These are phyloP conservation scores for Sinapis alba DNA, from an alignment of 441 rosid species.

Conservation along the genomic window DNA sequence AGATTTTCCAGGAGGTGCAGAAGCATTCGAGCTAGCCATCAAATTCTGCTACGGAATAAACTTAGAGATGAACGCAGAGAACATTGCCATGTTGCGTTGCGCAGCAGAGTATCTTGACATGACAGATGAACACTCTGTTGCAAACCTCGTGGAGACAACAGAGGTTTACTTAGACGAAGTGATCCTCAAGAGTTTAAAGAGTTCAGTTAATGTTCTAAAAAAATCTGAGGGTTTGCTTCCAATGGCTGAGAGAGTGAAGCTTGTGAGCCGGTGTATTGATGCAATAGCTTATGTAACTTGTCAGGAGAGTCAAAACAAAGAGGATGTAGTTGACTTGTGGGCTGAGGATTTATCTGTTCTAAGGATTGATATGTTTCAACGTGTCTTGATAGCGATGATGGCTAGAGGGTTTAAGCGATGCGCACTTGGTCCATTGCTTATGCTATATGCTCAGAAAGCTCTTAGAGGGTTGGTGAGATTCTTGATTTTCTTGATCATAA, in stretches of 20 bases:
- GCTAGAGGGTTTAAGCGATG: conserved; percentile 59
- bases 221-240: conserved; percentile 49
- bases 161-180: conserved; percentile 66
- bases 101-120: conserved; percentile 66
- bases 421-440: conserved; percentile 62
- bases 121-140: conserved; percentile 62
- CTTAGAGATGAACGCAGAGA: conserved; percentile 62
- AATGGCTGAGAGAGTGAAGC: conserved; percentile 54
- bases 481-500: conserved; percentile 15
- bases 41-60: conserved; percentile 67
- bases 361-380: conserved; percentile 57
- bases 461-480: conserved; percentile 92
- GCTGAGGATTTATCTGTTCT: conserved; percentile 56
- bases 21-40: conserved; percentile 57
- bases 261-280: conserved; percentile 61
- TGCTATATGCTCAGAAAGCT: conserved; percentile 84
- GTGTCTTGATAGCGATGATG: conserved; percentile 57
- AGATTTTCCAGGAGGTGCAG: conserved; percentile 59
- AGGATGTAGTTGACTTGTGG: conserved; percentile 54
- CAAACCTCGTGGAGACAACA: conserved; percentile 57
- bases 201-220: conserved; percentile 54
- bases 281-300: conserved; percentile 58
- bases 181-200: conserved; percentile 60
- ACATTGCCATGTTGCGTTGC: conserved; percentile 57
- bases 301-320: conserved; percentile 57